Base-by-base conservation (phyloP, 2,329 filamentous ascomycete genomes). In the Chrysosphaeria jannelii region DNA sequence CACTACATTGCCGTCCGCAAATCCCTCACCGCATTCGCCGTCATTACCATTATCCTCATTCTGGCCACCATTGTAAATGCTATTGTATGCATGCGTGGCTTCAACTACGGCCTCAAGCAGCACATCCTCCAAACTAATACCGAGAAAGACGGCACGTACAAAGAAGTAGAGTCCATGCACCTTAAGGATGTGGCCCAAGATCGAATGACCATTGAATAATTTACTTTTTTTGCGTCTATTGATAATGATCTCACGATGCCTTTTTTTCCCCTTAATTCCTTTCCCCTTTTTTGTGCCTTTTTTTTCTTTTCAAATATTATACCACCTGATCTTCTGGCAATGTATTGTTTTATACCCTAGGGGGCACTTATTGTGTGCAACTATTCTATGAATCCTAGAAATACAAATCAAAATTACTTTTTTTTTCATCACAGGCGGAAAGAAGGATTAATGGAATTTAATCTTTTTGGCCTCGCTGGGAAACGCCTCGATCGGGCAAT, bases 1-100 rank as follows among this genome's bases (percentile, higher is more conserved):
- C 53, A 62, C 32, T 97, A 93, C 48, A 41, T 53, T 24, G 68
- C 81, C 4, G 81, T 85, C 18, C 62, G 69, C 30, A 71, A 70
- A 38, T 81, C 72, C 10, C 53, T 97, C 38, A 91, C 81, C 5
- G 75, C 78, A 28, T 97, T 97, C 38, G 81, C 85, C 24, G 65
- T 90, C 31, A 68, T 97, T 36, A 91, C 85, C 19, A 74, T 97
- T 28, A 46, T 88, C 14, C 51, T 93, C 29, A 75, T 97, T 35
- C 49, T 93, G 24, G 50, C 78, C 30, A 97, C 85, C 28, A 91
- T 97, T 35, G 46, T 58, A 41, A 79, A 89, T 35, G 79, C 76
- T 19, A 63, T 71, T 37, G 54, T 81, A 36, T 93, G 81, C 54
- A 79, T 76, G 45, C 50, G 57, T 43, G 93, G 93, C 48, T 97